A percentile compares a stretch with the other conserved stretches of the same genome.
Conservation (phyloP, 179 eudicot genomes). For the Nepenthes alata region DNA sequence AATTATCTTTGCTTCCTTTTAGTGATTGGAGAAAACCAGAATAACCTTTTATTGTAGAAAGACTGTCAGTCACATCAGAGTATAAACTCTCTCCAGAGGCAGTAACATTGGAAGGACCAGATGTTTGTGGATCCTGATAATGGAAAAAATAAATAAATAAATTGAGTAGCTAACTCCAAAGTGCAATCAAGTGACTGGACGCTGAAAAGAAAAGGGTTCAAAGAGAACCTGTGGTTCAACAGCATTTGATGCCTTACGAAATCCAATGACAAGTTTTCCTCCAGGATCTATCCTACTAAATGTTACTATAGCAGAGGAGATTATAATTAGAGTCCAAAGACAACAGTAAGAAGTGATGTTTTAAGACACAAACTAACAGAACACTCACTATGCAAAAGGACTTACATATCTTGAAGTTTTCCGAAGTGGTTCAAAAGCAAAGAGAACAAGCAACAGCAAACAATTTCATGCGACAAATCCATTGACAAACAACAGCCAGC, state of each 20-base stretch:
- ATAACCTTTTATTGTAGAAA: constrained; percentile 28
- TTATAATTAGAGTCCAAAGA: constrained; percentile 9
- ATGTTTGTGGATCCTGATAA: constrained; percentile 49
- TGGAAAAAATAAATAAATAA: constrained; percentile 6
- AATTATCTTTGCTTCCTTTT: constrained; percentile 20
- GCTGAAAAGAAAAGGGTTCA: constrained; percentile 3
- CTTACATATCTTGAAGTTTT: too few relatives aligned
- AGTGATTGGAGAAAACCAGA: constrained; percentile 11
- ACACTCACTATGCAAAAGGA: too few relatives aligned
- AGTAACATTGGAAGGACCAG: constrained; percentile 32
- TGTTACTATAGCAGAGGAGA: constrained; percentile 22
- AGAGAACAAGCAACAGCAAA: too few relatives aligned
- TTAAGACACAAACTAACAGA: too few relatives aligned
- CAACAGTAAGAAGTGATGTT: too few relatives aligned
- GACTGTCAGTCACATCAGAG: constrained; percentile 39
- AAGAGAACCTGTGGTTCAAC: constrained; percentile 26
- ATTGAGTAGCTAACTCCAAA: constrained; percentile 8
- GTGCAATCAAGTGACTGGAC: background rate
- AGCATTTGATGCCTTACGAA: constrained; percentile 32
- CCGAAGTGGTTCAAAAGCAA: too few relatives aligned
- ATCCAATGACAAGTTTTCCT: constrained; percentile 42
- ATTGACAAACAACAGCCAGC: too few relatives aligned
- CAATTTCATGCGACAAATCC: too few relatives aligned
- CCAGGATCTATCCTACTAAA: constrained; percentile 46
- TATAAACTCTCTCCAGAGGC: constrained; percentile 40